Evolutionary conservation across 306 rosid species (phyloP), one percentile per base, ranked within the genome.

Genomic region (Fragaria nilgerrensis): DNA sequence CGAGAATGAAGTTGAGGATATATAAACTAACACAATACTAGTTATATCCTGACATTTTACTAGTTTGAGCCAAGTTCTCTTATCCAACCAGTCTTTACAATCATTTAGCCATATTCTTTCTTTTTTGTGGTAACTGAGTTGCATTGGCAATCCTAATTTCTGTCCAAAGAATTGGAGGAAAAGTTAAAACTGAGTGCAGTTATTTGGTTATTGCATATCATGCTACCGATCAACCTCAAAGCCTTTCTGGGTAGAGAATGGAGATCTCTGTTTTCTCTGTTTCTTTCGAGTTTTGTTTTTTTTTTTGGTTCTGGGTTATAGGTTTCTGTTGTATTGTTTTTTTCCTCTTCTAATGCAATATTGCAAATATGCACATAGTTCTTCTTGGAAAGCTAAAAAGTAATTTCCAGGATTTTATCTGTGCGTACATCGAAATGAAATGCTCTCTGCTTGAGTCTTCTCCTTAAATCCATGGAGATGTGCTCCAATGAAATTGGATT

Each of bases 371-470:
- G 97, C 94, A 86, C 89, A 55, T 25, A 84, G 92, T 76, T 91
- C 98, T 89, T 91, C 97, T 68, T 89, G 87, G 89, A 78, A 82
- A 73, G 75, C 16, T 20, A n/a, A 69, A 36, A 77, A 52, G 44
- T 80, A 34, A 80, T 76, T 88, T 85, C 79, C 84, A 82, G 81
- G 97, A 87, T 93, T 91, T 88, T 91, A 88, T 94, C 5, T 87
- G 92, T 91, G 97, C 92, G 77, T 73, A 89, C 22, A 91, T 37
- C 52, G 68, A 89, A 65, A 77, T 0, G 10, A 41, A n/a, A 80
- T 79, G 97, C 97, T 78, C 65, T 94, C 94, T 93, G 96, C 97
- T 93, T 93, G 94, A 93, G 93, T 75, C 84, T 74, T 87, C 94
- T 90, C 84, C 7, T 45, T 7, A 47, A 36, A 70, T 77, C 71